Evolutionary conservation across 176 grass and related monocot genomes (phyloP).

Genomic region (Pontederia crassipes): DNA sequence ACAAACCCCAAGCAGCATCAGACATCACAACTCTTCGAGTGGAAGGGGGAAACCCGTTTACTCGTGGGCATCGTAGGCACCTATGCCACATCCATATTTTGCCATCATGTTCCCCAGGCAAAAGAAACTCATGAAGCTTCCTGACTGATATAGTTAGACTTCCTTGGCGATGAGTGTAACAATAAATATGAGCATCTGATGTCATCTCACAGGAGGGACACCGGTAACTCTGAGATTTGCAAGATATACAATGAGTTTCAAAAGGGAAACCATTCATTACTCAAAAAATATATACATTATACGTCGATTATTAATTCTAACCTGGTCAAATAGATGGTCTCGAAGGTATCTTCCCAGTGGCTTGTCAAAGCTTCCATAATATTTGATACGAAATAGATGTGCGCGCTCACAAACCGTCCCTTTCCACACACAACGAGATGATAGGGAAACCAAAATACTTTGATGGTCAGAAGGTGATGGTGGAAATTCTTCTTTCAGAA

Average conservation of each 20-base stretch:
- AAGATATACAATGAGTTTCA: background rate
- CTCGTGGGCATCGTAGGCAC: background rate
- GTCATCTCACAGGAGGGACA: conserved; percentile 6
- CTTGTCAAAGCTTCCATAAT: conserved; percentile 6
- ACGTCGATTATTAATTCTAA: background rate
- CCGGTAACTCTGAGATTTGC: background rate
- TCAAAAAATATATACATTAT: background rate
- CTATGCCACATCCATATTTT: conserved; percentile 15
- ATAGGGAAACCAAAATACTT: conserved; percentile 97
- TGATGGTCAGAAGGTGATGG: conserved; percentile 87
- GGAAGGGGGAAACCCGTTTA: conserved; percentile 1
- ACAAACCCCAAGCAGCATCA: conserved; percentile 11
- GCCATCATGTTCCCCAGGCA: conserved; percentile 1
- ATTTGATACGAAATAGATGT: conserved; percentile 7
- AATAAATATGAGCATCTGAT: conserved; percentile 12
- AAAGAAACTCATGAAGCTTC: background rate
- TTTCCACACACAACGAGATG: conserved; percentile 78
- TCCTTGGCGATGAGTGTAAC: conserved; percentile 7
- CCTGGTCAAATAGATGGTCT: conserved; percentile 7
- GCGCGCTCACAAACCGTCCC: conserved; percentile 61
- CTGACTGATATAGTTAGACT: conserved; percentile 7
- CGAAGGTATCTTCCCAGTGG: conserved; percentile 8
- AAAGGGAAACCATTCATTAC: background rate
- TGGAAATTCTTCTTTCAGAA: conserved; percentile 50
- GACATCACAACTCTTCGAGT: conserved; percentile 5